phyloP scores from a whole-genome alignment of 164 flowering plant genomes.

The Kalanchoe fedtschenkoi region DNA sequence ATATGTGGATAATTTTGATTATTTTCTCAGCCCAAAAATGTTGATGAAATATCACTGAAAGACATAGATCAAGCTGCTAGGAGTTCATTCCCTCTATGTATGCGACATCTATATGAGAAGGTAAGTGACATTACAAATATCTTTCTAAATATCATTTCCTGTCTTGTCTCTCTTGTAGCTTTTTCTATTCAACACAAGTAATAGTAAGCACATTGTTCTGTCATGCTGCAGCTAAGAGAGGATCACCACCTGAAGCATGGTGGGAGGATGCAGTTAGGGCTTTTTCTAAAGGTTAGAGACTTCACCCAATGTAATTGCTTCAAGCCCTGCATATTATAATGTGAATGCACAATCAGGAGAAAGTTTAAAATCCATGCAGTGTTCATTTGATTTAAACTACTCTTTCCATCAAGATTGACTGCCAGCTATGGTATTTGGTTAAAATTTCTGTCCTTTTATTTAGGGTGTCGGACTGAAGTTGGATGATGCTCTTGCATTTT shows the following conservation, averaged over 20 bases:
- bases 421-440: background rate
- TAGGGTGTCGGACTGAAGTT: constrained; percentile 92
- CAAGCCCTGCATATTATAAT: background rate
- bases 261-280: constrained; percentile 96
- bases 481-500: constrained; percentile 94
- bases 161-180: background rate
- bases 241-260: constrained; percentile 96
- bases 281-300: constrained; percentile 68
- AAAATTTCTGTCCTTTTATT: background rate
- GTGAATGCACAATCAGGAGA: background rate
- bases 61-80: constrained; percentile 74
- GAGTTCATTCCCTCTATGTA: constrained; percentile 87
- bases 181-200: background rate
- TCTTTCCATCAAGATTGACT: background rate
- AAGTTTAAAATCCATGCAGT: background rate
- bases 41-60: constrained; percentile 58
- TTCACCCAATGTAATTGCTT: background rate
- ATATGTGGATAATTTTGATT: constrained; percentile 5
- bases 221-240: constrained; percentile 60
- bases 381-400: background rate
- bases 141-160: background rate
- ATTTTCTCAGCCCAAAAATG: constrained; percentile 50
- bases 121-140: constrained; percentile 19
- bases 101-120: constrained; percentile 90
- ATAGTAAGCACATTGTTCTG: background rate